Evolutionary conservation across 164 flowering plant genomes (phyloP), one percentile per base, ranked within the genome.

Genomic region (Berberis thunbergii): DNA sequence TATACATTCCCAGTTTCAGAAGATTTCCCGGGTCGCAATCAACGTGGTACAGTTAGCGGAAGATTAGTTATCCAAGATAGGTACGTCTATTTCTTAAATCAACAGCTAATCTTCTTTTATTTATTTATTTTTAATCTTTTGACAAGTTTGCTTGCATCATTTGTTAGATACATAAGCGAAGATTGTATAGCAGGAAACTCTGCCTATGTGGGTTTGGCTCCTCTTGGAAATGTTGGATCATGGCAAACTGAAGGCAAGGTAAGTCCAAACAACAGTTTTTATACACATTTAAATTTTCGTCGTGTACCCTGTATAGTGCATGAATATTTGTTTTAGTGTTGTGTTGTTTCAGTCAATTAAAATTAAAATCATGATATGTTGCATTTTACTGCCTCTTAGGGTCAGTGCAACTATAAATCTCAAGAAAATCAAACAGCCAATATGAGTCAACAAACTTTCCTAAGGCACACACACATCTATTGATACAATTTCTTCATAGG

Each of bases 161-260:
- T 56, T 1, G 44, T 2, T 40, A 91, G 94, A 74, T 85, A 62
- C 59, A n/a, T 78, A 2, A 69, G 63, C 52, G 67, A 84, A 4
- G 77, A 74, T 9, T 4, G 49, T 57, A 67, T 83, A 50, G 48
- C 78, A 4, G 96, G 83, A 1, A 43, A 62, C 38, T 79, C 74
- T 43, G 93, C 95, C 10, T 87, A 80, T 71, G 84, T 93, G 1
- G 98, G 98, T 1, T 67, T 93, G 66, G 97, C 98, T 59, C 75
- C 80, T 4, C 96, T 86, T 1, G 97, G 92, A 54, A 81, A 80
- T 1, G 78, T 60, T 13, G 97, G 96, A 67, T 88, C 96, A 46
- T 94, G 94, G 94, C 98, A 94, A 78, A 84, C 78, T 67, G 94
- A 90, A 74, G 66, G 77, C 82, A 90, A 93, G 96, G 98, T 68